These are phyloP conservation scores for Gnomoniopsis smithogilvyi DNA, from an alignment of 2,329 filamentous ascomycete genomes.

Conservation along the genomic window DNA sequence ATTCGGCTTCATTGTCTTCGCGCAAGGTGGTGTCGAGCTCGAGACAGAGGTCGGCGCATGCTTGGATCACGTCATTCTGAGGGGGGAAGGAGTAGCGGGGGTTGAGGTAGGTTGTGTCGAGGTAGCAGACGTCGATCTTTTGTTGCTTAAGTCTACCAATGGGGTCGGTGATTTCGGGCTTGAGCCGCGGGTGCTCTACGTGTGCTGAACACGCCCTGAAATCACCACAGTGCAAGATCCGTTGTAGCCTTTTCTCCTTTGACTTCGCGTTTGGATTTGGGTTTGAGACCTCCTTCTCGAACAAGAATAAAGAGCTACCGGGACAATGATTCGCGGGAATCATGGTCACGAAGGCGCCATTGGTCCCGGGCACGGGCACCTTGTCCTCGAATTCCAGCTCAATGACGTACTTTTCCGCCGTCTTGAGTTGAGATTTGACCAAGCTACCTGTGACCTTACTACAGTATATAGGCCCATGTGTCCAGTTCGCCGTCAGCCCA, in stretches of 20 bases:
- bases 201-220: conserved; percentile 89
- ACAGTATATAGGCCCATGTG: conserved; percentile 93
- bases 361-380: conserved; percentile 75
- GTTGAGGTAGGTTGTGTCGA: conserved; percentile 96
- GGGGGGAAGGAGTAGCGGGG: conserved; percentile 92
- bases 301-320: conserved; percentile 89
- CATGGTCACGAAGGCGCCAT: conserved; percentile 87
- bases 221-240: conserved; percentile 92
- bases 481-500: conserved; percentile 83
- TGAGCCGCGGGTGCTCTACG: conserved; percentile 75
- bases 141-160: conserved; percentile 74
- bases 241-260: conserved; percentile 60
- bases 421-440: conserved; percentile 79
- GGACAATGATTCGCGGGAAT: conserved; percentile 96
- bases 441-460: conserved; percentile 89
- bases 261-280: conserved; percentile 5
- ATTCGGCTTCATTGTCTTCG: conserved; percentile 39
- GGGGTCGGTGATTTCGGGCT: conserved; percentile 68
- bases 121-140: conserved; percentile 90
- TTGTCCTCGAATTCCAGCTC: conserved; percentile 81
- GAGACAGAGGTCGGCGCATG: conserved; percentile 86
- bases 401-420: conserved; percentile 81
- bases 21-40: conserved; percentile 31
- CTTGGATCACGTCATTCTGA: conserved; percentile 81
- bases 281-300: conserved; percentile 68